These are phyloP conservation scores for Aspergillus diversus DNA, from an alignment of 495 filamentous ascomycete species.

Conservation along the genomic window DNA sequence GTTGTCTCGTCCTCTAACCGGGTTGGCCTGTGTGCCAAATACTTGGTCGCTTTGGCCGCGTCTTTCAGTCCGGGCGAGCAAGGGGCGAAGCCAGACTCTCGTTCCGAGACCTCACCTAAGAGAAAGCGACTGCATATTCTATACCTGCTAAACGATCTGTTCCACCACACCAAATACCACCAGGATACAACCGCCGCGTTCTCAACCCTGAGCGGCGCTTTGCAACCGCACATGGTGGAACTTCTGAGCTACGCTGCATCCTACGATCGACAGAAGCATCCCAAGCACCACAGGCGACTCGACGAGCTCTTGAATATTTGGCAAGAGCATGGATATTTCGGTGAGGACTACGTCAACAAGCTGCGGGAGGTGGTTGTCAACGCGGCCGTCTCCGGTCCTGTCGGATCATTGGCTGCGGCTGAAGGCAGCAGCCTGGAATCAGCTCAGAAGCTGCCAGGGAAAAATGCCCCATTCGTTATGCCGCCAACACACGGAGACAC, in stretches of 20 bases:
- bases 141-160: constrained; percentile 80
- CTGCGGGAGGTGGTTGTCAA: constrained; percentile 61
- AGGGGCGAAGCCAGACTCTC: constrained; percentile 19
- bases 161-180: constrained; percentile 77
- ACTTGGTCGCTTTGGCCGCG: constrained; percentile 67
- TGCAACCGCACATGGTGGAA: constrained; percentile 64
- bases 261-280: constrained; percentile 58
- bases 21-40: constrained; percentile 71
- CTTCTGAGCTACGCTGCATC: constrained; percentile 65
- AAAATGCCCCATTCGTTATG: constrained; percentile 67
- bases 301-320: constrained; percentile 72
- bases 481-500: constrained; percentile 78
- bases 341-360: constrained; percentile 58
- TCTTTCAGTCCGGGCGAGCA: constrained; percentile 51
- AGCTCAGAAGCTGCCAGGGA: constrained; percentile 41
- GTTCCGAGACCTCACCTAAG: constrained; percentile 57
- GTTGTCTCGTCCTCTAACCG: constrained; percentile 70
- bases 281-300: constrained; percentile 70
- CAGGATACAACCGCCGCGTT: constrained; percentile 43
- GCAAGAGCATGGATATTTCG: constrained; percentile 70
- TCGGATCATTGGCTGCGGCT: constrained; percentile 32
- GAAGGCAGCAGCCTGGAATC: constrained; percentile 26
- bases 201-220: constrained; percentile 57
- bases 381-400: constrained; percentile 37
- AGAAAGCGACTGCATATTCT: constrained; percentile 76